Conservation (phyloP, 176 grass and related monocot genomes). For the Alopecurus myosuroides region DNA sequence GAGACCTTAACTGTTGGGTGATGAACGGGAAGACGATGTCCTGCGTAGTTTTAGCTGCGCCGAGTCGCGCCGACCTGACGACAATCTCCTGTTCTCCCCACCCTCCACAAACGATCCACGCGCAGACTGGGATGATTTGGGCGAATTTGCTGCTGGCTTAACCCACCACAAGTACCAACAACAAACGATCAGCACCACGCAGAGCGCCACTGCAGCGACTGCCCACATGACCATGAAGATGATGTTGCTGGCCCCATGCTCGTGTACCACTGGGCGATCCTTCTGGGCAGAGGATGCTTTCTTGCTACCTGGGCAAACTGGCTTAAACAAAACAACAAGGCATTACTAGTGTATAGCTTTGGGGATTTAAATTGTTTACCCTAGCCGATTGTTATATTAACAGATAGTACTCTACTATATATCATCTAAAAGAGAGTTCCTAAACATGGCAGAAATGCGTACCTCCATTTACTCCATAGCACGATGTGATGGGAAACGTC, state of each 20-base stretch:
- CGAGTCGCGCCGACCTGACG: background rate
- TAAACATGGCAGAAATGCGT: background rate
- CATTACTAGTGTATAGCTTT: background rate
- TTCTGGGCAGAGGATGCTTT: background rate
- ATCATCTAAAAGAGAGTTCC: background rate
- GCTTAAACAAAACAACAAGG: background rate
- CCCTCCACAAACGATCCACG: background rate
- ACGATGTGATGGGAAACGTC: background rate
- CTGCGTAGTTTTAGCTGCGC: background rate
- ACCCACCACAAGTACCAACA: background rate
- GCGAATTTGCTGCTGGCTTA: background rate
- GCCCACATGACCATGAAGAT: background rate
- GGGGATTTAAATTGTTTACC: background rate
- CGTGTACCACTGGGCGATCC: background rate
- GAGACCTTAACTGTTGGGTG: background rate
- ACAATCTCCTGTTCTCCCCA: background rate
- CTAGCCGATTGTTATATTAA: background rate
- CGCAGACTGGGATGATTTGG: background rate
- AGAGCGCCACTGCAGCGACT: background rate
- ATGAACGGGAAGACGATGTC: background rate
- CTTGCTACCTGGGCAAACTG: background rate
- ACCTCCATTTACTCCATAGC: background rate
- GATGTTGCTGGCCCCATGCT: background rate
- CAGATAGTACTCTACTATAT: too few species aligned
- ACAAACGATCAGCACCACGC: background rate